phyloP scores from a whole-genome alignment of 768 basidiomycete species.

The Lactifluus subvellereus region DNA sequence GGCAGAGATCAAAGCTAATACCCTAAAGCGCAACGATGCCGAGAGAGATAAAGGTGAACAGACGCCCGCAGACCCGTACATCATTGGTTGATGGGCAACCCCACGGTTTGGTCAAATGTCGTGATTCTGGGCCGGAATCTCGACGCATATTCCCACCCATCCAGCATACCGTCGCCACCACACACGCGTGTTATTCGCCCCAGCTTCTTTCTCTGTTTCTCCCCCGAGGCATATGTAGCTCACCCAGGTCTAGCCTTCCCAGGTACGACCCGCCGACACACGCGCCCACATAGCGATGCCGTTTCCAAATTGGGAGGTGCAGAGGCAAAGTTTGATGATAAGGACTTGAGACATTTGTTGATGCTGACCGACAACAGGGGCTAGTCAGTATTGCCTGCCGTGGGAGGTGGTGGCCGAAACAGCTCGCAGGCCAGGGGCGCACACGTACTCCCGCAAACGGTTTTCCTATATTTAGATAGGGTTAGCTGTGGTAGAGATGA shows the following conservation, averaged over 20 bases:
- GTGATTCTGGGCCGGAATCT: background rate
- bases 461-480: background rate
- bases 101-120: background rate
- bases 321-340: constrained; percentile 2
- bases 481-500: constrained; percentile 2
- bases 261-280: constrained; percentile 1
- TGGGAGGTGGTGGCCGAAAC: constrained; percentile 2
- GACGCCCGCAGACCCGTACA: background rate
- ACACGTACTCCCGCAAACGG: background rate
- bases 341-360: background rate
- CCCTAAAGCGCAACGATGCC: background rate
- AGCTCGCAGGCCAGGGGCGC: background rate
- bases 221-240: background rate
- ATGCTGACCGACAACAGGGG: constrained; percentile 5
- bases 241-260: background rate
- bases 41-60: background rate
- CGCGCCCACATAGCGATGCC: background rate
- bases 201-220: background rate
- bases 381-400: background rate
- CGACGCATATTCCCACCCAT: background rate
- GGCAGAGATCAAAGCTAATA: no score
- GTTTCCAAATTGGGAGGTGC: background rate
- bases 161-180: background rate
- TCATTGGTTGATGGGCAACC: background rate
- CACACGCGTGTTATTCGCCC: background rate